Evolutionary conservation across 1,139 yeast genomes (phyloP).

Genomic region (Pichia sp.): DNA sequence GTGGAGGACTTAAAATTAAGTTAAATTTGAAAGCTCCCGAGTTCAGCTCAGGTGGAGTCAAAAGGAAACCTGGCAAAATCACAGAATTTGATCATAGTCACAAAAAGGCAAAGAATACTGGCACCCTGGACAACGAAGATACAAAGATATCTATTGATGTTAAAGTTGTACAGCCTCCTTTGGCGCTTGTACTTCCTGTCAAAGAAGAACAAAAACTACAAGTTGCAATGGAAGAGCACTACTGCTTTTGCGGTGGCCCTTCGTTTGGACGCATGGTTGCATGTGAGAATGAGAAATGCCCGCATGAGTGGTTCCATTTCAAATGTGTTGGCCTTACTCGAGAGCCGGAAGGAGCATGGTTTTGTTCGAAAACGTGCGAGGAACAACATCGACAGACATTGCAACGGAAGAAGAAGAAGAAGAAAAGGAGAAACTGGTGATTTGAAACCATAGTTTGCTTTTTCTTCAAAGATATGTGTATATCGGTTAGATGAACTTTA

Average conservation of each 20-base stretch:
- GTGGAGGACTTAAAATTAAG: slow-evolving; percentile 13
- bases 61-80: not conserved
- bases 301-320: slow-evolving; percentile 73
- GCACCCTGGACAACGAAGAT: not conserved
- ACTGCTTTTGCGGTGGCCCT: slow-evolving; percentile 66
- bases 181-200: not conserved
- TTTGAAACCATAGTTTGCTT: too few species aligned
- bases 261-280: slow-evolving; percentile 79
- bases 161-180: not conserved
- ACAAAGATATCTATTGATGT: not conserved
- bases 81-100: not conserved
- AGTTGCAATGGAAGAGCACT: slow-evolving; percentile 26
- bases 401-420: slow-evolving; percentile 9
- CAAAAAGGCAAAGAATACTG: not conserved
- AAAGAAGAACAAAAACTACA: too few species aligned
- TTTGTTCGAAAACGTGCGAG: slow-evolving; percentile 51
- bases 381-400: slow-evolving; percentile 12
- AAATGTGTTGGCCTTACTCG: slow-evolving; percentile 65
- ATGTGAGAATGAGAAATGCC: slow-evolving; percentile 68
- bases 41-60: not conserved
- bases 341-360: slow-evolving; percentile 69
- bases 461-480: not conserved
- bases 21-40: slow-evolving; percentile 8
- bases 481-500: not conserved
- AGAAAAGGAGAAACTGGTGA: slow-evolving; percentile 8